These are phyloP conservation scores for Ogataea allantospora DNA, from an alignment of 805 yeast species.

Conservation along the genomic window DNA sequence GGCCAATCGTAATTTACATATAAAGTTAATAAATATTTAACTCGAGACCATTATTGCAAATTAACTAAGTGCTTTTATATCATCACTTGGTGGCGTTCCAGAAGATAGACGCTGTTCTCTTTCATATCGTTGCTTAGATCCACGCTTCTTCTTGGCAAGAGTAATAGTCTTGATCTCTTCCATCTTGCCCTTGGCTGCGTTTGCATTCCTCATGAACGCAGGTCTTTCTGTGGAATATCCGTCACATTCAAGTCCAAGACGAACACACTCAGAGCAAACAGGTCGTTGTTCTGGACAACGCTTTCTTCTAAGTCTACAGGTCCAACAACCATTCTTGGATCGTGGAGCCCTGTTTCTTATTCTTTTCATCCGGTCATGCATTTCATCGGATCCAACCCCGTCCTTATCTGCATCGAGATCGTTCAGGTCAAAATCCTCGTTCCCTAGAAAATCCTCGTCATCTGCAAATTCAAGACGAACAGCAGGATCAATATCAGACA, in stretches of 20 bases:
- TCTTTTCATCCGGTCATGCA: constrained; percentile 19
- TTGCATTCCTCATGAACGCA: constrained; percentile 46
- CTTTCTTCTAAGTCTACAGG: constrained; percentile 70
- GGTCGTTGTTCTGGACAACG: constrained; percentile 70
- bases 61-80: constrained; percentile 1
- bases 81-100: constrained; percentile 15
- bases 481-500: constrained; percentile 13
- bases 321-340: constrained; percentile 65
- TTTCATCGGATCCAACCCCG: constrained; percentile 13
- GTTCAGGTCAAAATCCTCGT: constrained; percentile 9
- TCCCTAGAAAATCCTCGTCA: constrained; percentile 10
- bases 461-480: constrained; percentile 9
- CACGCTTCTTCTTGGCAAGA: constrained; percentile 38
- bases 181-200: constrained; percentile 43
- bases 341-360: constrained; percentile 21
- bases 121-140: constrained; percentile 24
- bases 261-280: constrained; percentile 53
- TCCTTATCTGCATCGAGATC: constrained; percentile 7
- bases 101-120: constrained; percentile 18
- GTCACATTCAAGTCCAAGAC: constrained; percentile 58
- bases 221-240: constrained; percentile 53
- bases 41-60: no score
- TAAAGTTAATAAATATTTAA: constrained; percentile 4
- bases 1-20: constrained; percentile 6
- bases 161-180: constrained; percentile 47